Conservation (phyloP, 2,329 filamentous ascomycete species). For the Exophiala sideris region DNA sequence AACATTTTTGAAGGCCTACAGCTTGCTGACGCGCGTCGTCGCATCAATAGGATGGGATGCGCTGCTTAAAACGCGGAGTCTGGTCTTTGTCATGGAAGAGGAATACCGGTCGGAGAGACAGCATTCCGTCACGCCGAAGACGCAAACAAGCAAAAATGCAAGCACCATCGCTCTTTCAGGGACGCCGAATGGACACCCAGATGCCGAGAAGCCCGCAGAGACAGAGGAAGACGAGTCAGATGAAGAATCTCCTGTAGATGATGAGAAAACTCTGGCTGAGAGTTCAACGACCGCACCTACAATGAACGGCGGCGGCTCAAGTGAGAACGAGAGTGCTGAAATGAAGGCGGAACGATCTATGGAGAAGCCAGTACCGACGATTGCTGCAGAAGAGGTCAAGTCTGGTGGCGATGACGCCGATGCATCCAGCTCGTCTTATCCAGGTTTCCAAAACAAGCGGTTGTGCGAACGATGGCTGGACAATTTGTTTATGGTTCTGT, state of each 20-base stretch:
- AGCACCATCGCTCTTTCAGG: constrained; percentile 76
- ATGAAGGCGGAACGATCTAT: constrained; percentile 45
- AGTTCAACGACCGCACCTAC: constrained; percentile 31
- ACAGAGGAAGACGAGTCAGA: constrained; percentile 30
- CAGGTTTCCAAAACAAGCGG: constrained; percentile 93
- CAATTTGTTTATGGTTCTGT: constrained; percentile 98
- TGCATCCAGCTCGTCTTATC: constrained; percentile 69
- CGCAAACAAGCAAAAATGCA: constrained; percentile 62
- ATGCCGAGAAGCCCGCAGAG: constrained; percentile 34
- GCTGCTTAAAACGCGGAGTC: constrained; percentile 86
- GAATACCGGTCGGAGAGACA: constrained; percentile 80
- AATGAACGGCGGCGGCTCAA: constrained; percentile 31
- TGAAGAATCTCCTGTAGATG: constrained; percentile 30
- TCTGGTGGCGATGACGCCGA: constrained; percentile 67
- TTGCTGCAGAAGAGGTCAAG: constrained; percentile 74
- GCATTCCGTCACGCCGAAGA: constrained; percentile 48
- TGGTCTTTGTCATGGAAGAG: constrained; percentile 99
- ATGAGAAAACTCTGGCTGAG: constrained; percentile 29
- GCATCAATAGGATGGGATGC: constrained; percentile 98
- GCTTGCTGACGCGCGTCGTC: constrained; percentile 90
- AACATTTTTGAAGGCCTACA: constrained; percentile 93
- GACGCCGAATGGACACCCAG: constrained; percentile 52
- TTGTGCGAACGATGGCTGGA: constrained; percentile 97
- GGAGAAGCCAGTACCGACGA: constrained; percentile 76
- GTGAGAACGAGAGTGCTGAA: constrained; percentile 26